These are phyloP conservation scores for Vitis hybrid DNA, from an alignment of 177 flowering plant species.

Conservation along the genomic window DNA sequence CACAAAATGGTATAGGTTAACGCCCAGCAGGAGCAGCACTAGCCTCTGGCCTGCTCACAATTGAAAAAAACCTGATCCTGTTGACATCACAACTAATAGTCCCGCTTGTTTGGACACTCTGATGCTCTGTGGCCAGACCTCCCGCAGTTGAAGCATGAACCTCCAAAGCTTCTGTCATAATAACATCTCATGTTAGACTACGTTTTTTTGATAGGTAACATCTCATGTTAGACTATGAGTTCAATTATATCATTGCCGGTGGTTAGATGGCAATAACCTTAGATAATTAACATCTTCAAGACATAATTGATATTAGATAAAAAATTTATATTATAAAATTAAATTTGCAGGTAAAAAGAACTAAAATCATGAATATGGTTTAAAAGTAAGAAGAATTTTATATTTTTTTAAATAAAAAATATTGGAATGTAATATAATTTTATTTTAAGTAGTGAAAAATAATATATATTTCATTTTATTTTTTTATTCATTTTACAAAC, in stretches of 20 bases:
- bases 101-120: constrained; percentile 72
- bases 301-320: too few relatives aligned
- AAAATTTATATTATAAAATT: too few relatives aligned
- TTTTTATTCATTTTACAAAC: too few relatives aligned
- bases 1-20: background rate
- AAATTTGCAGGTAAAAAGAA: too few relatives aligned
- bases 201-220: background rate
- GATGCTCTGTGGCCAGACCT: constrained; percentile 84
- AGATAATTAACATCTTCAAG: background rate
- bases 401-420: too few relatives aligned
- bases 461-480: too few relatives aligned
- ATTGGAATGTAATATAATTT: too few relatives aligned
- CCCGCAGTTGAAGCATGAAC: constrained; percentile 90
- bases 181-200: background rate
- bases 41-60: background rate
- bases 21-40: background rate
- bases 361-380: too few relatives aligned
- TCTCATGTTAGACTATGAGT: background rate
- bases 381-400: too few relatives aligned
- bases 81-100: constrained; percentile 23
- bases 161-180: constrained; percentile 63
- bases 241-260: background rate
- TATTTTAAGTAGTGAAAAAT: too few relatives aligned
- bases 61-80: background rate
- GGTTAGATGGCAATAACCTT: background rate